Evolutionary conservation across 2,329 filamentous ascomycete species (phyloP).

Genomic region (Ascochyta rabiei): DNA sequence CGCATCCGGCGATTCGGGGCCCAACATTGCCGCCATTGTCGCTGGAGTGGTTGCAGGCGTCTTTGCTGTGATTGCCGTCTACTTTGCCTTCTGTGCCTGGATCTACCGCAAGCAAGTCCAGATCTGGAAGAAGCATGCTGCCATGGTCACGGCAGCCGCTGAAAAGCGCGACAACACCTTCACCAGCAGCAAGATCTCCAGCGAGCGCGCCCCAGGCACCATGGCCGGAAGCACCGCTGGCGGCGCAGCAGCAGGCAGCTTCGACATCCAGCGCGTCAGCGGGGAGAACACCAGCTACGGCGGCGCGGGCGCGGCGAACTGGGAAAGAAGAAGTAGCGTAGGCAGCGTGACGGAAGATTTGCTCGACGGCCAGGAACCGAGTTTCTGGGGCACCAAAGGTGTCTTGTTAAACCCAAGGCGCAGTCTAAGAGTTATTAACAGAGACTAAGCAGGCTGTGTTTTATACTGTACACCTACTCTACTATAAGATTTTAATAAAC

Average conservation of each 20-base stretch:
- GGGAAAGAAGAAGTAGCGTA: conserved; percentile 48
- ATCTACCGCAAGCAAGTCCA: conserved; percentile 73
- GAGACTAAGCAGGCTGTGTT: conserved; percentile 47
- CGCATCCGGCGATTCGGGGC: conserved; percentile 34
- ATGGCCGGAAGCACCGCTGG: conserved; percentile 23
- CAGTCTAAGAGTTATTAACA: conserved; percentile 72
- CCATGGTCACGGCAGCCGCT: conserved; percentile 63
- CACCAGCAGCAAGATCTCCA: conserved; percentile 33
- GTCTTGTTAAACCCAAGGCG: conserved; percentile 71
- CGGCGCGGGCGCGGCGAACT: conserved; percentile 32
- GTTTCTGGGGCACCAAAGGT: conserved; percentile 66
- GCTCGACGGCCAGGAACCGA: conserved; percentile 68
- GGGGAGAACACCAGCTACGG: conserved; percentile 24
- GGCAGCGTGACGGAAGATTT: conserved; percentile 64
- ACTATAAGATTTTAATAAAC: background rate
- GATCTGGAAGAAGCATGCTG: conserved; percentile 73
- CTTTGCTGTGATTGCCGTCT: conserved; percentile 65
- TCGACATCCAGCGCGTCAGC: conserved; percentile 25
- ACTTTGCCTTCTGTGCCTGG: conserved; percentile 74
- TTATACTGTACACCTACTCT: conserved; percentile 4
- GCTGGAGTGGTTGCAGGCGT: conserved; percentile 69
- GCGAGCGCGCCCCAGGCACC: conserved; percentile 29
- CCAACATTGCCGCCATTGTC: conserved; percentile 62
- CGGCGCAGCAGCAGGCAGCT: conserved; percentile 26
- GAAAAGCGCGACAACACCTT: conserved; percentile 48